A percentile compares a stretch with the other conserved stretches of the same genome.
Evolutionary conservation across 441 rosid species (phyloP).

Genomic region (Euphorbia schlechtendalii): DNA sequence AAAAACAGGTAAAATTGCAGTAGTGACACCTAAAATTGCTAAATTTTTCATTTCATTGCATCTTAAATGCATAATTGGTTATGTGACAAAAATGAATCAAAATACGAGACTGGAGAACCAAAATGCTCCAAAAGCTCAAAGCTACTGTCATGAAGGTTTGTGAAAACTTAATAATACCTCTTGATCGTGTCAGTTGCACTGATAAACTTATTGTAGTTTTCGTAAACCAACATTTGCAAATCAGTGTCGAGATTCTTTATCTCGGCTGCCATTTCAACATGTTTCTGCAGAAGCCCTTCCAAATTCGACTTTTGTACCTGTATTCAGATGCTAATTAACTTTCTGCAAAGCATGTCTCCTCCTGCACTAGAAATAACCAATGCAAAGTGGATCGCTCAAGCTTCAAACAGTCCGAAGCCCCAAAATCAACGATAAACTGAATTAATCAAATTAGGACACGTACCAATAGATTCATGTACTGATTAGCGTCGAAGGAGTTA

Average conservation of each 20-base stretch:
- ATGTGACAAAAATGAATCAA: not conserved
- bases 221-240: constrained; percentile 93
- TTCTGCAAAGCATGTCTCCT: not conserved
- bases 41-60: not conserved
- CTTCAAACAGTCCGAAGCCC: not conserved
- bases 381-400: not conserved
- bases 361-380: not conserved
- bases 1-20: constrained; percentile 20
- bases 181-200: constrained; percentile 97
- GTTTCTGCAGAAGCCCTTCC: constrained; percentile 82
- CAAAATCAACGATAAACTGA: not conserved
- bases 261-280: constrained; percentile 99
- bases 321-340: constrained; percentile 6
- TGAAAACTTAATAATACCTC: constrained; percentile 39
- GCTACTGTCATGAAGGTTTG: no score
- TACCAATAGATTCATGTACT: constrained; percentile 93
- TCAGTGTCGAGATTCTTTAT: constrained; percentile 97
- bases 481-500: constrained; percentile 76
- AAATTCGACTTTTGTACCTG: constrained; percentile 77
- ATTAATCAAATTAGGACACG: constrained; percentile 1
- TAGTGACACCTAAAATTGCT: not conserved
- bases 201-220: constrained; percentile 93
- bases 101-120: not conserved
- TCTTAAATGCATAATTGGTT: not conserved
- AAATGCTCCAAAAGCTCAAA: not conserved